phyloP scores from a whole-genome alignment of 805 yeast species.

The Candida sithepensis region DNA sequence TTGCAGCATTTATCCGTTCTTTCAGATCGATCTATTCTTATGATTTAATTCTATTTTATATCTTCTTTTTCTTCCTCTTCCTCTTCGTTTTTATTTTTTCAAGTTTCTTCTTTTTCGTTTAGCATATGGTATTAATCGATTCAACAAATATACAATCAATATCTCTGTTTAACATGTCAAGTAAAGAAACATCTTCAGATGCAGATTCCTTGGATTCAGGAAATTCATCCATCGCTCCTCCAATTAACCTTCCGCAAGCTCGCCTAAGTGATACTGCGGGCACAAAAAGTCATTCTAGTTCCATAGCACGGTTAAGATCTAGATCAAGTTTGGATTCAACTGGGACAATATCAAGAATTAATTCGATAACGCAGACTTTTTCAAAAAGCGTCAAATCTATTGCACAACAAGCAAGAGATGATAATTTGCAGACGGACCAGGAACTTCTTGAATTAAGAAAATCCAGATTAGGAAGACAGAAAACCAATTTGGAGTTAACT shows the following conservation, averaged over 20 bases:
- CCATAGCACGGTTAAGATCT: slow-evolving; percentile 2
- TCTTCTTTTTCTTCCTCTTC: too few species aligned
- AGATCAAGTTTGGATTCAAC: slow-evolving; percentile 8
- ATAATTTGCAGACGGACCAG: slow-evolving; percentile 16
- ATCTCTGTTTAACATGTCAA: neutral
- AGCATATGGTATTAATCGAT: too few species aligned
- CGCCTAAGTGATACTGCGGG: neutral
- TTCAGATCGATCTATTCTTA: too few species aligned
- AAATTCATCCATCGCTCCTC: neutral
- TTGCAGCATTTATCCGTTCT: too few species aligned
- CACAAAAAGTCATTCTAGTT: neutral
- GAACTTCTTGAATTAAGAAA: slow-evolving; percentile 8
- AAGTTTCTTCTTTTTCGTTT: too few species aligned
- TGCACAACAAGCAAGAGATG: slow-evolving; percentile 21
- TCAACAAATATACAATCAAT: too few species aligned
- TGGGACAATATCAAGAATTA: slow-evolving; percentile 8
- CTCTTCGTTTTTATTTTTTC: too few species aligned
- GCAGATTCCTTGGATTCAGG: neutral
- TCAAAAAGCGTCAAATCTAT: slow-evolving; percentile 12
- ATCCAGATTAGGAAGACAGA: slow-evolving; percentile 18
- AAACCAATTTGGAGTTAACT: slow-evolving; percentile 21
- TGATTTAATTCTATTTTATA: too few species aligned
- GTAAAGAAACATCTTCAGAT: neutral
- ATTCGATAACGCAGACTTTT: slow-evolving; percentile 3
- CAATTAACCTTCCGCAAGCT: neutral